These are phyloP conservation scores for Excoecaria agallocha DNA, from an alignment of 345 rosid species.

Conservation along the genomic window DNA sequence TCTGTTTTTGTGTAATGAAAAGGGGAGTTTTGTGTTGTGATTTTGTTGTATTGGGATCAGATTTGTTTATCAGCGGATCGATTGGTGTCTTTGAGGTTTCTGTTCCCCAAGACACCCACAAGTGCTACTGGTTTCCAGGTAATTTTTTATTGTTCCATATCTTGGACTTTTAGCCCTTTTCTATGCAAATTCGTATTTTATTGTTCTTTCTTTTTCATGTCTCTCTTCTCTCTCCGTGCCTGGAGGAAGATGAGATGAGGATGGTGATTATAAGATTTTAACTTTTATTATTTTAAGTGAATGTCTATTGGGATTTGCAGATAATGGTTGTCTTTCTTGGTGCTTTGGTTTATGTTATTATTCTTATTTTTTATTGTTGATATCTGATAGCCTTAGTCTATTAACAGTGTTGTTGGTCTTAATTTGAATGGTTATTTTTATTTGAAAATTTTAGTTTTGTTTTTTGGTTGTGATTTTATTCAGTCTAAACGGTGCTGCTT, in stretches of 20 bases:
- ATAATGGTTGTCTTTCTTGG: constrained; percentile 29
- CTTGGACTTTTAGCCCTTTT: constrained; percentile 21
- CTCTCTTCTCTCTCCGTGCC: constrained; percentile 14
- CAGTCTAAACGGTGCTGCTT: neutral
- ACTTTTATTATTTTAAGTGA: neutral
- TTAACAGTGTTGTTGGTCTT: neutral
- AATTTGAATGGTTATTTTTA: neutral
- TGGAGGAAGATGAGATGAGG: constrained; percentile 19
- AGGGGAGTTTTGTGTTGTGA: constrained; percentile 24
- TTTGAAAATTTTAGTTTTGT: neutral
- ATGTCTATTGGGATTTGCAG: constrained; percentile 33
- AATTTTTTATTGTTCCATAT: constrained; percentile 35
- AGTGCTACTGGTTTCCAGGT: constrained; percentile 48
- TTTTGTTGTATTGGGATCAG: constrained; percentile 37
- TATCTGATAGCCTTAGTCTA: constrained; percentile 1
- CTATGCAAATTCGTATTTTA: constrained; percentile 7
- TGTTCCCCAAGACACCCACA: constrained; percentile 59
- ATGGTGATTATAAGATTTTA: constrained; percentile 24
- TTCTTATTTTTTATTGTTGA: constrained; percentile 13
- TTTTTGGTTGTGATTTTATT: neutral
- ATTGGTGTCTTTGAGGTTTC: constrained; percentile 42
- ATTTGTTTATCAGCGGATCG: constrained; percentile 38
- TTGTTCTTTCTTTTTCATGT: constrained; percentile 15
- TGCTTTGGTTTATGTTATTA: neutral
- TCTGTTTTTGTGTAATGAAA: constrained; percentile 24